These are phyloP conservation scores for Tirmania nivea DNA, from an alignment of 495 filamentous ascomycete species.

Conservation along the genomic window DNA sequence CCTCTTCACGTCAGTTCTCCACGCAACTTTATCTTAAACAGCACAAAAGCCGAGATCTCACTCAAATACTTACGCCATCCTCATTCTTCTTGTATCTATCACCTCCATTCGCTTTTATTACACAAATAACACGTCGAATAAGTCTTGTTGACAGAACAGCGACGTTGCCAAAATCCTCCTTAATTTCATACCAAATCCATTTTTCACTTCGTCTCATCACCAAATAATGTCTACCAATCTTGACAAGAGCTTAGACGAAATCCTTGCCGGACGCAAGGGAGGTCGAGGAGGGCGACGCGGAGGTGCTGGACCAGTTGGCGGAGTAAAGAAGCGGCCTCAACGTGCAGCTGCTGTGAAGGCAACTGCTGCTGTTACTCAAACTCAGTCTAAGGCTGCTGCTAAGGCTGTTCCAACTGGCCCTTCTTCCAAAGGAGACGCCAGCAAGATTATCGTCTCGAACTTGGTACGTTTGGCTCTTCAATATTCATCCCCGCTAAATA, in stretches of 20 bases:
- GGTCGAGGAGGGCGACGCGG: conserved; percentile 32
- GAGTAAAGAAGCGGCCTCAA: conserved; percentile 47
- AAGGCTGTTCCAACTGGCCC: conserved; percentile 47
- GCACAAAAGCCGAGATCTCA: no score
- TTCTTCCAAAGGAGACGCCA: conserved; percentile 36
- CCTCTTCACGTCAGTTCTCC: no score
- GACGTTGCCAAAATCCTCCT: no score
- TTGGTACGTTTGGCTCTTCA: conserved; percentile 42
- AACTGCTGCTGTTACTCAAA: conserved; percentile 26
- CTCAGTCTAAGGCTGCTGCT: conserved; percentile 33
- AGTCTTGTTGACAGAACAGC: no score
- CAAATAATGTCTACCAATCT: conserved; percentile 67
- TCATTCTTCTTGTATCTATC: no score
- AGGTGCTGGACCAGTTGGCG: conserved; percentile 41
- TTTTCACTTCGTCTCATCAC: no score
- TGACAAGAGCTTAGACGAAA: conserved; percentile 87
- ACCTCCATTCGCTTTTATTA: no score
- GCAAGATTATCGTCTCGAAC: conserved; percentile 95
- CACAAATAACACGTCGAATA: no score
- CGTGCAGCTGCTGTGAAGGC: conserved; percentile 17
- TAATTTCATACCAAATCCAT: no score
- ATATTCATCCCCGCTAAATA: neutral
- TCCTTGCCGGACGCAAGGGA: conserved; percentile 51
- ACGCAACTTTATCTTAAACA: no score
- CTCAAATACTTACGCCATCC: no score